Conservation (phyloP, 805 yeast species). For the Candida incommunis region DNA sequence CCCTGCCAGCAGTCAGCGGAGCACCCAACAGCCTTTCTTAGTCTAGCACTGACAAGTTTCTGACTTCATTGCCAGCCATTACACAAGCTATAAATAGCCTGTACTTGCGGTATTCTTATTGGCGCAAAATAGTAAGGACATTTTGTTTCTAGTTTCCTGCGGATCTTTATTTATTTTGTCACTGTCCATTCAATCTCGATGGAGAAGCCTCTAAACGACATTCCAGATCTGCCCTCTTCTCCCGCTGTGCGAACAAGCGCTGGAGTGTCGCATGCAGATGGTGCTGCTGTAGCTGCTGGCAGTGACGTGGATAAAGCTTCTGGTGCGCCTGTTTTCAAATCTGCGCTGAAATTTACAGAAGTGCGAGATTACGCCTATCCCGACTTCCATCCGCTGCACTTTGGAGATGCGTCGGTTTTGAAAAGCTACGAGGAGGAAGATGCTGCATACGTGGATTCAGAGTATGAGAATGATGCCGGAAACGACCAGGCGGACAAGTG, state of each 20-base stretch:
- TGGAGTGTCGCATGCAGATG: not conserved
- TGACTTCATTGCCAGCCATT: too few species aligned
- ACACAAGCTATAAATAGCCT: too few species aligned
- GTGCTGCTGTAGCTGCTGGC: not conserved
- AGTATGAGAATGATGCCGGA: slow-evolving; percentile 13
- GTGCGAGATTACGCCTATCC: slow-evolving; percentile 79
- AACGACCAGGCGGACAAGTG: slow-evolving; percentile 11
- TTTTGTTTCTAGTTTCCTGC: too few species aligned
- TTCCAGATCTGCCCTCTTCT: not conserved
- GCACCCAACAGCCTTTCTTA: too few species aligned
- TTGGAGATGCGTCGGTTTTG: slow-evolving; percentile 29
- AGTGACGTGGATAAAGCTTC: not conserved
- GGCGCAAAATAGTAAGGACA: too few species aligned
- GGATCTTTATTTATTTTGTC: not conserved
- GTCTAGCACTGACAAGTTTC: too few species aligned
- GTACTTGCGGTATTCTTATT: too few species aligned
- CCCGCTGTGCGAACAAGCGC: not conserved
- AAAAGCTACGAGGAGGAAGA: slow-evolving; percentile 8
- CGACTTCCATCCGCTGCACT: slow-evolving; percentile 51
- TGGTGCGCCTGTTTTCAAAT: slow-evolving; percentile 12
- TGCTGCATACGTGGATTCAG: slow-evolving; percentile 10
- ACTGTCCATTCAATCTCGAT: not conserved
- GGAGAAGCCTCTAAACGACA: not conserved
- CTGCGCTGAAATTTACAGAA: slow-evolving; percentile 26
- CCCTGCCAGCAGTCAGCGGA: too few species aligned